Evolutionary conservation across 352 stramenopile genomes (phyloP).

Genomic region (Phytophthora palmivora): DNA sequence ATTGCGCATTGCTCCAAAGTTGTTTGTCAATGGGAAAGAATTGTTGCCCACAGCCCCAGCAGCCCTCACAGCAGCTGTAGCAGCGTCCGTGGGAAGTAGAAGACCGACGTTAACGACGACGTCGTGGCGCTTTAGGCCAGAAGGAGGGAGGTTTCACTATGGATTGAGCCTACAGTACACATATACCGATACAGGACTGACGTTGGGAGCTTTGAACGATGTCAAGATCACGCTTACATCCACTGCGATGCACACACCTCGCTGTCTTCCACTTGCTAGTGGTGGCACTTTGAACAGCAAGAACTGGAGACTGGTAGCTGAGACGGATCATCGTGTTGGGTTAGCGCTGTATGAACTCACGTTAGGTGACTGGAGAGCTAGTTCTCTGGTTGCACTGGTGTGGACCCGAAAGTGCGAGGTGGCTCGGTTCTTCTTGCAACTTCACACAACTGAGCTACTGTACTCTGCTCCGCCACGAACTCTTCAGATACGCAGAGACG

Average conservation of each 20-base stretch:
- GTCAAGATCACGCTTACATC: conserved; percentile 31
- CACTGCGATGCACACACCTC: conserved; percentile 14
- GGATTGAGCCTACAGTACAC: conserved; percentile 42
- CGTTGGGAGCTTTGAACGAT: conserved; percentile 37
- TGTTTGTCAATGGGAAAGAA: too few species aligned
- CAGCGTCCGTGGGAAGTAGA: too few species aligned
- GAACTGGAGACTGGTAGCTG: conserved; percentile 46
- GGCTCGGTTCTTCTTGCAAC: conserved; percentile 53
- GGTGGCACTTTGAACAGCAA: conserved; percentile 29
- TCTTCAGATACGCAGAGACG: conserved; percentile 47
- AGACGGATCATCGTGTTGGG: conserved; percentile 48
- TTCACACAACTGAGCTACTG: conserved; percentile 56
- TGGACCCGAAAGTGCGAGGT: conserved; percentile 55
- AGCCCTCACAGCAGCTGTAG: too few species aligned
- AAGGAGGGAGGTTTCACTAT: conserved; percentile 45
- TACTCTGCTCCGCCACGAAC: conserved; percentile 44
- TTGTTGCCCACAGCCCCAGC: too few species aligned
- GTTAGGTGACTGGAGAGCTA: conserved; percentile 45
- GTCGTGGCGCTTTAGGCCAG: too few species aligned
- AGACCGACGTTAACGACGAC: too few species aligned
- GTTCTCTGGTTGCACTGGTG: conserved; percentile 58
- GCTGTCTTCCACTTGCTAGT: conserved; percentile 3
- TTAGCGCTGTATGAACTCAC: conserved; percentile 62
- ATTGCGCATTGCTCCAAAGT: too few species aligned
- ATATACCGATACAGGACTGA: conserved; percentile 29